A percentile compares a stretch with the other conserved stretches of the same genome.
These are phyloP conservation scores for Pestalotiopsis sp. DNA, from an alignment of 2,329 filamentous ascomycete species.

Conservation along the genomic window DNA sequence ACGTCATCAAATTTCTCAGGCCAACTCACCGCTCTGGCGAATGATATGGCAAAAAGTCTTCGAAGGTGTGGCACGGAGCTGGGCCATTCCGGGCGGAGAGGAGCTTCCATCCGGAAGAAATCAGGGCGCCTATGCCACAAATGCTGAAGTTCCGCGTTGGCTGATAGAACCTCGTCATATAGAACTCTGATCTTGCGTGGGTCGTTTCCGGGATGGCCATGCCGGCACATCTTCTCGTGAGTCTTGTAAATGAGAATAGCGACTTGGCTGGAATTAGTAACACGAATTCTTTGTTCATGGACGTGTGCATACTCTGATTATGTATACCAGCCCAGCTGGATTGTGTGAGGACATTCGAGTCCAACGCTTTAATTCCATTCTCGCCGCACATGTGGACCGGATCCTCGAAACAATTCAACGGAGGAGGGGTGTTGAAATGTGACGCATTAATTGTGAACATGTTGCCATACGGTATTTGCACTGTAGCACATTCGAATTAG, in stretches of 20 bases:
- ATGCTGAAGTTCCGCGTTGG: constrained; percentile 3
- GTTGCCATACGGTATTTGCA: background rate
- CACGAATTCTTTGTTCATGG: background rate
- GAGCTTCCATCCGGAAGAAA: constrained; percentile 3
- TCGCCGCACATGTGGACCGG: background rate
- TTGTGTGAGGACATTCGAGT: constrained; percentile 3
- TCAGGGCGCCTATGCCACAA: constrained; percentile 3
- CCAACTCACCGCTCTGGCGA: background rate
- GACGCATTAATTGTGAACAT: constrained; percentile 2
- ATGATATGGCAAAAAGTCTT: constrained; percentile 4
- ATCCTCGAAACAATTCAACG: background rate
- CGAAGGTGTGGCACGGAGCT: background rate
- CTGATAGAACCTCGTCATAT: background rate
- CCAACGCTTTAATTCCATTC: background rate
- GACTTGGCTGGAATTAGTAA: background rate
- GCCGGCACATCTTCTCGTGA: background rate
- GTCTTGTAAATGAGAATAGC: constrained; percentile 5
- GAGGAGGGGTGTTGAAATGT: constrained; percentile 1
- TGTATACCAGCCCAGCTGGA: constrained; percentile 7
- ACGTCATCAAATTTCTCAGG: background rate
- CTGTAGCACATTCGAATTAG: background rate
- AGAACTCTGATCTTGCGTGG: background rate
- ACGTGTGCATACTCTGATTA: background rate
- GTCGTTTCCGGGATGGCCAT: background rate
- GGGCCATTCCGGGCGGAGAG: background rate